These are phyloP conservation scores for Podaxis sp. DNA, from an alignment of 768 basidiomycete genomes.

Conservation along the genomic window DNA sequence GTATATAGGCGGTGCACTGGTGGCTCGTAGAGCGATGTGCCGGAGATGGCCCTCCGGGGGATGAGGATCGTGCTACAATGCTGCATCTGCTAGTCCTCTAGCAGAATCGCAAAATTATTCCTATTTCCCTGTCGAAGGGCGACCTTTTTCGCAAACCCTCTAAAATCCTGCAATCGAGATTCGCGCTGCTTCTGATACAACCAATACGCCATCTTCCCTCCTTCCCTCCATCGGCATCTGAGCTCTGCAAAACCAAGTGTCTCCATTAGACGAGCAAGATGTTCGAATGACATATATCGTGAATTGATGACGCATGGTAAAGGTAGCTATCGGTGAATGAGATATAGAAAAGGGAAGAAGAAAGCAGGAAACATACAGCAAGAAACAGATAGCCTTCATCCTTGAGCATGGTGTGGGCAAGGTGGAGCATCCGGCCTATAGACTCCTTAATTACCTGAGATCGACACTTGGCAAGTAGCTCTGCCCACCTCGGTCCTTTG, in stretches of 20 bases:
- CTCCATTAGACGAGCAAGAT: slow-evolving; percentile 57
- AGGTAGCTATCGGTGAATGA: slow-evolving; percentile 58
- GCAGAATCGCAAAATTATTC: slow-evolving; percentile 73
- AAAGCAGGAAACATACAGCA: slow-evolving; percentile 44
- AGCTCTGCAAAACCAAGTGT: slow-evolving; percentile 64
- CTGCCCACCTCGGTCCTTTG: slow-evolving; percentile 67
- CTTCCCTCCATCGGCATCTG: slow-evolving; percentile 58
- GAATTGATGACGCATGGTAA: slow-evolving; percentile 85
- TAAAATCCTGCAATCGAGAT: not conserved
- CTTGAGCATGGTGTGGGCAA: slow-evolving; percentile 57
- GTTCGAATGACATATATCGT: slow-evolving; percentile 69
- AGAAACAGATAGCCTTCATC: slow-evolving; percentile 66
- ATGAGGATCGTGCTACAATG: not conserved
- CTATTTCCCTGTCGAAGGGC: slow-evolving; percentile 60
- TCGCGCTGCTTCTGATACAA: slow-evolving; percentile 55
- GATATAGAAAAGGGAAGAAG: not conserved
- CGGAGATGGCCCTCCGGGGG: too few relatives aligned
- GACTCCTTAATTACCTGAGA: not conserved
- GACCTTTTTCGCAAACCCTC: slow-evolving; percentile 41
- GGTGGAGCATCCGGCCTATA: slow-evolving; percentile 68
- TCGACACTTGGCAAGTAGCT: not conserved
- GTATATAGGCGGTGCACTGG: too few relatives aligned
- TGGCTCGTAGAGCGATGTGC: too few relatives aligned
- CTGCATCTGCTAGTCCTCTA: slow-evolving; percentile 20
- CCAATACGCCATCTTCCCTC: slow-evolving; percentile 89